Evolutionary conservation across 257 asterid species (phyloP).

Genomic region (Cynanchum wilfordii): DNA sequence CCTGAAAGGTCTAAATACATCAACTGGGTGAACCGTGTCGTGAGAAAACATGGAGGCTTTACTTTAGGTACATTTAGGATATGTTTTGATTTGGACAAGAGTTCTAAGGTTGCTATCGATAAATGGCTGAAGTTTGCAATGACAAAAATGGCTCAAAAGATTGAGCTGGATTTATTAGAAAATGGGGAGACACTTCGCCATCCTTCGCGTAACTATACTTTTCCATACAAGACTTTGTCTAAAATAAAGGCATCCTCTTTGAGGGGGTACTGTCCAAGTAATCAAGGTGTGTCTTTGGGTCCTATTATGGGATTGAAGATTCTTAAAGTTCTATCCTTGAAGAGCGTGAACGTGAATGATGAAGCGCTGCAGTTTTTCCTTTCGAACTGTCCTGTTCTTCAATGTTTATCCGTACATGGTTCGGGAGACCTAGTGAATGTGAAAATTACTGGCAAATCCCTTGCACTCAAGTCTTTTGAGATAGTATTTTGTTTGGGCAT

Average conservation of each 20-base stretch:
- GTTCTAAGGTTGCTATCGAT: slow-evolving; percentile 37
- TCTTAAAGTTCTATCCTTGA: slow-evolving; percentile 36
- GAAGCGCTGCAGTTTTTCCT: slow-evolving; percentile 33
- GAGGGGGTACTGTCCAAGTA: slow-evolving; percentile 20
- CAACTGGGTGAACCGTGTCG: slow-evolving; percentile 53
- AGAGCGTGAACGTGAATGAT: slow-evolving; percentile 42
- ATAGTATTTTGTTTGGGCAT: slow-evolving; percentile 35
- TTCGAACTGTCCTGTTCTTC: slow-evolving; percentile 32
- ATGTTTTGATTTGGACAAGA: slow-evolving; percentile 47
- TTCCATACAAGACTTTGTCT: slow-evolving; percentile 33
- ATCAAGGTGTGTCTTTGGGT: slow-evolving; percentile 14
- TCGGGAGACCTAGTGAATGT: slow-evolving; percentile 40
- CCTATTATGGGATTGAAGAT: slow-evolving; percentile 25
- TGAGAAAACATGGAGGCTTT: slow-evolving; percentile 38
- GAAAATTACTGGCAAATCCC: slow-evolving; percentile 32
- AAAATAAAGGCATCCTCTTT: slow-evolving; percentile 22
- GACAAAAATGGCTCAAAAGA: slow-evolving; percentile 32
- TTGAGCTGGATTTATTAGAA: slow-evolving; percentile 48
- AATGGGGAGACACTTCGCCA: slow-evolving; percentile 42
- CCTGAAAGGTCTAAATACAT: slow-evolving; percentile 42
- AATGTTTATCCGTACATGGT: slow-evolving; percentile 34
- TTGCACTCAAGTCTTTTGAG: slow-evolving; percentile 40
- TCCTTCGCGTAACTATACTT: slow-evolving; percentile 33
- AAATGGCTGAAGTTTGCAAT: slow-evolving; percentile 46
- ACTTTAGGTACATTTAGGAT: slow-evolving; percentile 29